Base-by-base conservation (phyloP, 345 rosid genomes). In the Murraya paniculata region DNA sequence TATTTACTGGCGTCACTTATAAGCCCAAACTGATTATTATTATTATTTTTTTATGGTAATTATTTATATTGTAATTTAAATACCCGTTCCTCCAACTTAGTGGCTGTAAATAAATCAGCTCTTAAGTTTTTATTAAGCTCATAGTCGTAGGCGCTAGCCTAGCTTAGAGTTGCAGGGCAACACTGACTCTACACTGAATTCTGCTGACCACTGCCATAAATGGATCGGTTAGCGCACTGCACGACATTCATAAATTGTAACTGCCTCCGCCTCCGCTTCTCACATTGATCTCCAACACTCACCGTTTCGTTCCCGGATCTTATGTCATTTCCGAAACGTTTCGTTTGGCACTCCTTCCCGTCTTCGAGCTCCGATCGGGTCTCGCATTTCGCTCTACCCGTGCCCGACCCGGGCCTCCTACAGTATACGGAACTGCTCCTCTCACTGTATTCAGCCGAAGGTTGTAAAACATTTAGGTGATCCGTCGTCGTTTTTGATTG, bases 151-250 rank as follows among this genome's bases (percentile, higher is more conserved):
- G 65, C 35, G 76, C 25, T 60, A 72, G 73, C 73, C 55, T 66
- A 67, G 70, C 79, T n/a, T 45, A 13, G 50, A 45, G 50, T 75
- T 58, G 74, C 25, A 81, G 64, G 75, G 77, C 84, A 77, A 72
- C 87, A 76, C 88, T 85, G 69, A 77, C 84, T 69, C 80, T 80
- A 68, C 83, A 78, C 86, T 86, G 86, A 80, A 81, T 66, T 82
- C 80, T 45, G 85, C 91, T 86, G 90, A 77, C 85, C 79, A 82
- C 84, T 80, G 87, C 84, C 91, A 78, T 88, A 77, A 87, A 81
- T 89, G 89, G 90, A 86, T 86, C 91, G 78, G 78, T 77, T 80
- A 81, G 84, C 87, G 68, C 80, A n/a, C 79, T 64, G 80, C 81
- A n/a, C 77, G 64, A 22, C 81, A 77, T 85, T 77, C 72, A 83